Evolutionary conservation across 768 basidiomycete species (phyloP).

Genomic region (Favolaschia claudopus): DNA sequence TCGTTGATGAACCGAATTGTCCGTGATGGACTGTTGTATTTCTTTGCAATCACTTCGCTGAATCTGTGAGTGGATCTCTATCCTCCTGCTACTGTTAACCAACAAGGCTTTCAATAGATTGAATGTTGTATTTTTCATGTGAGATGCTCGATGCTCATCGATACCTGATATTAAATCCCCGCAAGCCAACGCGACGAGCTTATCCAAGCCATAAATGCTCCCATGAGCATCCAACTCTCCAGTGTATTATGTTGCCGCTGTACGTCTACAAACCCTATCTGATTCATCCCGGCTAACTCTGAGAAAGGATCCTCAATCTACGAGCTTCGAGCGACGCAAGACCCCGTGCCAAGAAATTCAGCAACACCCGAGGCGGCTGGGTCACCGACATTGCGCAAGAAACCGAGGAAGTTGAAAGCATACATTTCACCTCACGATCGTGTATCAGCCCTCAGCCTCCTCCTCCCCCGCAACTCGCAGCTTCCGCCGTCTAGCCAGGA

Average conservation of each 20-base stretch:
- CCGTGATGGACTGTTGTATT: conserved; percentile 23
- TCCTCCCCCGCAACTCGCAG: too few species aligned
- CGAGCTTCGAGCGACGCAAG: conserved; percentile 6
- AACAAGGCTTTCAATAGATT: conserved; percentile 6
- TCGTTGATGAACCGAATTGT: conserved; percentile 25
- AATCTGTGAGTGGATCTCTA: conserved; percentile 16
- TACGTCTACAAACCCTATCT: neutral
- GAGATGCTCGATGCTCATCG: neutral
- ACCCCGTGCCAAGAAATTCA: conserved; percentile 1
- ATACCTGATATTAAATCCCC: neutral
- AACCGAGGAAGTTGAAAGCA: neutral
- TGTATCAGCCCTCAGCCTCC: too few species aligned
- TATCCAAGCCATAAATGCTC: conserved; percentile 25
- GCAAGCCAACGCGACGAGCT: conserved; percentile 21
- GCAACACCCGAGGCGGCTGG: conserved; percentile 16
- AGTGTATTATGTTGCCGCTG: conserved; percentile 25
- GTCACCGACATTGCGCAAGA: conserved; percentile 20
- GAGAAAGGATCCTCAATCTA: conserved; percentile 15
- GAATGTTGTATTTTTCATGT: conserved; percentile 28
- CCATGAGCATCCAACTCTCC: conserved; percentile 27
- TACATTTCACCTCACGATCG: too few species aligned
- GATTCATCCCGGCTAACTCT: neutral
- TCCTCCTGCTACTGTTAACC: neutral
- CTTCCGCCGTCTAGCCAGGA: too few species aligned
- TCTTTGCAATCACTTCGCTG: conserved; percentile 21